Evolutionary conservation across 768 basidiomycete species (phyloP).

Genomic region (Rhodotorula sphaerocarpa): DNA sequence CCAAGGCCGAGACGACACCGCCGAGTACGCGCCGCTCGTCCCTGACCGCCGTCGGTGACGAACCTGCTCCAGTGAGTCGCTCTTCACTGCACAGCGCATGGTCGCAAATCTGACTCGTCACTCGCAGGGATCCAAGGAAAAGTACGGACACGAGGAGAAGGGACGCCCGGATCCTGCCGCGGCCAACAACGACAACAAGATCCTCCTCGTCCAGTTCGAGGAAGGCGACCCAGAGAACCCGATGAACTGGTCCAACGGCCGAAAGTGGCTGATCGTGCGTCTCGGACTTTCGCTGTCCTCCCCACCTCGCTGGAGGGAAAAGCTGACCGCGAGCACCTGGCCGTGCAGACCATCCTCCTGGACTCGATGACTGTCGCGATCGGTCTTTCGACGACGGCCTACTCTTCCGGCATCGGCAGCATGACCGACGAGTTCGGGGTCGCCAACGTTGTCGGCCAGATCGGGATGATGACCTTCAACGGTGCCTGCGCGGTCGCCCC

Average conservation of each 20-base stretch:
- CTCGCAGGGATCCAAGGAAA: neutral
- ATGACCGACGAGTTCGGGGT: slow-evolving; percentile 36
- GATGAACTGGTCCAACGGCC: slow-evolving; percentile 16
- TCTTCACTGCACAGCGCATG: neutral
- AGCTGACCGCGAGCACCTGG: neutral
- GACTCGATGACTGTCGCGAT: slow-evolving; percentile 33
- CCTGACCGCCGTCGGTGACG: slow-evolving; percentile 4
- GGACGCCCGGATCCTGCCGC: neutral
- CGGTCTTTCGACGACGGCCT: slow-evolving; percentile 34
- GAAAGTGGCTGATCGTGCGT: slow-evolving; percentile 28
- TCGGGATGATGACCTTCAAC: slow-evolving; percentile 29
- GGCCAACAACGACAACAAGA: slow-evolving; percentile 20
- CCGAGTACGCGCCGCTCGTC: slow-evolving; percentile 26
- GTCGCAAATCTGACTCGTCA: neutral
- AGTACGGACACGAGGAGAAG: slow-evolving; percentile 2
- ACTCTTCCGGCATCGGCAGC: slow-evolving; percentile 24
- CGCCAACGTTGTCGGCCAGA: slow-evolving; percentile 31
- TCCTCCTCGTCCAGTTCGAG: slow-evolving; percentile 36
- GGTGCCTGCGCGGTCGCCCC: slow-evolving; percentile 29
- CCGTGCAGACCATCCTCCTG: slow-evolving; percentile 20
- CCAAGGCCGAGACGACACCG: slow-evolving; percentile 7
- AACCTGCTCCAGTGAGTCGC: too few species aligned
- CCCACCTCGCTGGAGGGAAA: too few species aligned
- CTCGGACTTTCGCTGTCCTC: too few species aligned
- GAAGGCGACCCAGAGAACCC: slow-evolving; percentile 37